These are phyloP conservation scores for Lyophyllum decastes DNA, from an alignment of 768 basidiomycete genomes.

Conservation along the genomic window DNA sequence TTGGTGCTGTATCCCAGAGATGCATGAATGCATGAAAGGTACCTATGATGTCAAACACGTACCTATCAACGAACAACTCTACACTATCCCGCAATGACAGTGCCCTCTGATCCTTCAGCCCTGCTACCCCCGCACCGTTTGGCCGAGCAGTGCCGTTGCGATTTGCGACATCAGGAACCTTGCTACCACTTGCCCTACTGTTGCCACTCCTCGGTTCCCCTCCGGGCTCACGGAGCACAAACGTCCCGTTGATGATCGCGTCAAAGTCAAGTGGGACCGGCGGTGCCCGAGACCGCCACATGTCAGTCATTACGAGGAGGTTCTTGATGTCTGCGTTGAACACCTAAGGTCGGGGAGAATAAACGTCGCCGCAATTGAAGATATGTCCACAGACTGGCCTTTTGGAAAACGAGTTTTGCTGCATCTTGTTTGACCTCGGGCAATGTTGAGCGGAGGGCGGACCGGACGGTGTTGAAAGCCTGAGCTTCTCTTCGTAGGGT, in stretches of 20 bases:
- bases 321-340: conserved; percentile 88
- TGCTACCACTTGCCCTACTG: conserved; percentile 9
- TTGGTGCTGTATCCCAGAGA: conserved; percentile 59
- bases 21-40: neutral
- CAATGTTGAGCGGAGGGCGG: conserved; percentile 53
- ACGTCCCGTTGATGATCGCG: conserved; percentile 66
- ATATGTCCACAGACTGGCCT: conserved; percentile 48
- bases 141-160: conserved; percentile 22
- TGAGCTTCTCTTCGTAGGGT: conserved; percentile 86
- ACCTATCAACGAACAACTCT: conserved; percentile 86
- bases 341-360: conserved; percentile 51
- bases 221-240: conserved; percentile 40
- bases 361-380: neutral
- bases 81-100: conserved; percentile 81
- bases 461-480: conserved; percentile 83
- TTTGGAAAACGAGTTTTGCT: conserved; percentile 77
- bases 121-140: conserved; percentile 28
- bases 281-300: conserved; percentile 92
- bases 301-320: conserved; percentile 89
- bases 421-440: conserved; percentile 41
- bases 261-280: conserved; percentile 85
- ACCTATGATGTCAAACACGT: neutral
- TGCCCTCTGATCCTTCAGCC: conserved; percentile 81
- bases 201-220: conserved; percentile 9
- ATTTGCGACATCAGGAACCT: conserved; percentile 8